Percentiles rank a stretch among this genome's conserved stretches.
phyloP scores from a whole-genome alignment of 495 filamentous ascomycete genomes.

The Annulohypoxylon nitens region DNA sequence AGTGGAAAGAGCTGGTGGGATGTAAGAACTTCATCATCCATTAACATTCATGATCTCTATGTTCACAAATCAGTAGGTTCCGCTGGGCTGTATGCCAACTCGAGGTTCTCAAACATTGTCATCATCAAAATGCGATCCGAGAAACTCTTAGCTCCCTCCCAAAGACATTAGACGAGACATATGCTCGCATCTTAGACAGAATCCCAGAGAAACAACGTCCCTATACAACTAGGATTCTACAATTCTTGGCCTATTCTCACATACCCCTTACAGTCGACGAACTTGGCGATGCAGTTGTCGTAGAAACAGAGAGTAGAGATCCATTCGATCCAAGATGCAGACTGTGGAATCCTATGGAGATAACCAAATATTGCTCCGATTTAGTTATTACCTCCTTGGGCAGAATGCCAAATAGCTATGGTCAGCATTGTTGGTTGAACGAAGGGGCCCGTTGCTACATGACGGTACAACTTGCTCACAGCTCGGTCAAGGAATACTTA shows the following conservation, averaged over 20 bases:
- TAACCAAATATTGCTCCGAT: constrained; percentile 47
- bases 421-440: neutral
- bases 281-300: constrained; percentile 48
- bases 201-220: constrained; percentile 37
- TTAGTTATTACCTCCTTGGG: constrained; percentile 9
- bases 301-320: constrained; percentile 25
- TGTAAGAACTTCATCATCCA: constrained; percentile 45
- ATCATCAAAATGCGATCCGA: constrained; percentile 37
- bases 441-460: neutral
- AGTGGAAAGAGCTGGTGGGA: constrained; percentile 52
- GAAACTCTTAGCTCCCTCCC: constrained; percentile 50
- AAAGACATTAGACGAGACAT: constrained; percentile 55
- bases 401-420: neutral
- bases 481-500: constrained; percentile 59
- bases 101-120: constrained; percentile 50
- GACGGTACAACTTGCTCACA: constrained; percentile 53
- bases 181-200: constrained; percentile 51
- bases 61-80: constrained; percentile 50
- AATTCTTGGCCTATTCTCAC: constrained; percentile 49
- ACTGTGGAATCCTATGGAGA: constrained; percentile 46
- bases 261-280: constrained; percentile 49
- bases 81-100: constrained; percentile 60
- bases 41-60: neutral
- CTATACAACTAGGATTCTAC: constrained; percentile 48
- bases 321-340: constrained; percentile 43